Conservation (phyloP, 345 rosid species). For the Syzygium oleosum region DNA sequence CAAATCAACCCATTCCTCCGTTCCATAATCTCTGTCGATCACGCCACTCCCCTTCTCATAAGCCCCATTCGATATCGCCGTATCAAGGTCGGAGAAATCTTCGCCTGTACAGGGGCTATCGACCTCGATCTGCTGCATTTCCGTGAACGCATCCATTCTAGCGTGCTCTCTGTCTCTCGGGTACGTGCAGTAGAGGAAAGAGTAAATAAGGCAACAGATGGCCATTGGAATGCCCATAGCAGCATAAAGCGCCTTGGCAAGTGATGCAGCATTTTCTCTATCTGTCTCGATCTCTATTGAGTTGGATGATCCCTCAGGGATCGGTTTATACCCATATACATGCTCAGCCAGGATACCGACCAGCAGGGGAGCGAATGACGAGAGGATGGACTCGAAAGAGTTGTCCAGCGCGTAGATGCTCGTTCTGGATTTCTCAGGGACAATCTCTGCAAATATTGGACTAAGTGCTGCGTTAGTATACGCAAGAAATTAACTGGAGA, state of each 20-base stretch:
- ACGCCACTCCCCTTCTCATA: slow-evolving; percentile 8
- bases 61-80: background rate
- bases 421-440: slow-evolving; percentile 70
- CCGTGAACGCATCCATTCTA: slow-evolving; percentile 57
- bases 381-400: slow-evolving; percentile 64
- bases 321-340: slow-evolving; percentile 68
- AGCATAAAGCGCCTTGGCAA: slow-evolving; percentile 74
- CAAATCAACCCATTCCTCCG: slow-evolving; percentile 14
- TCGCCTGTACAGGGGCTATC: background rate
- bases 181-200: slow-evolving; percentile 64
- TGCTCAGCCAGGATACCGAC: slow-evolving; percentile 75
- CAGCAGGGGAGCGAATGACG: slow-evolving; percentile 78
- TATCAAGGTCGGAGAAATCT: slow-evolving; percentile 7
- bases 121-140: slow-evolving; percentile 34
- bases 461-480: slow-evolving; percentile 13
- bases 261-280: slow-evolving; percentile 64
- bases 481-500: background rate
- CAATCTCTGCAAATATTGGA: slow-evolving; percentile 88
- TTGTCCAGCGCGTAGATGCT: slow-evolving; percentile 72
- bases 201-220: slow-evolving; percentile 64
- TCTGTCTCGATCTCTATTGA: slow-evolving; percentile 45
- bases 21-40: slow-evolving; percentile 23
- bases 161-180: slow-evolving; percentile 73
- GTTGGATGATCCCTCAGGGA: slow-evolving; percentile 31
- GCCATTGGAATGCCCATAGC: slow-evolving; percentile 75